Evolutionary conservation across 2,329 filamentous ascomycete genomes (phyloP).

Genomic region (Truncatella angustata): DNA sequence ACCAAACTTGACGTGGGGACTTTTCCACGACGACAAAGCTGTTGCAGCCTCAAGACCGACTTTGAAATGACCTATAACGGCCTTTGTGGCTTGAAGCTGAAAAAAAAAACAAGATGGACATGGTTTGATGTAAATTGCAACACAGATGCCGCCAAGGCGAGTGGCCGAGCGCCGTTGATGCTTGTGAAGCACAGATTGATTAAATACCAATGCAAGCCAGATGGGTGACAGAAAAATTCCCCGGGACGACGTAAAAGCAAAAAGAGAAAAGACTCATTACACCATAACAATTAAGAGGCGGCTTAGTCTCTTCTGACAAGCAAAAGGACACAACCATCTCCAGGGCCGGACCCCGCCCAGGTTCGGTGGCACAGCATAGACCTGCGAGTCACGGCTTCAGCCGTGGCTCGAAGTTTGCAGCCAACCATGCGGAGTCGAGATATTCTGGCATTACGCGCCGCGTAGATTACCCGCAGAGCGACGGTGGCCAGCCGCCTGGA

Average conservation of each 20-base stretch:
- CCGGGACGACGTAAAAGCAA: background rate
- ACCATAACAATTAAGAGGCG: background rate
- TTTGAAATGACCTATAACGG: background rate
- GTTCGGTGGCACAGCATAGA: background rate
- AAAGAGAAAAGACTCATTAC: background rate
- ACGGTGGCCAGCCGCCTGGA: slow-evolving; percentile 23
- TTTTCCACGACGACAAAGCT: background rate
- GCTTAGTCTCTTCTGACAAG: no score
- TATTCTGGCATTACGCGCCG: slow-evolving; percentile 22
- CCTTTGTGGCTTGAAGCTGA: slow-evolving; percentile 1
- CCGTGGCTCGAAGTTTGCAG: slow-evolving; percentile 19
- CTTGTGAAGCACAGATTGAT: background rate
- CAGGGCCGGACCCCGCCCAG: slow-evolving; percentile 1
- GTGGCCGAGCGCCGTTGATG: background rate
- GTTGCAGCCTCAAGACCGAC: background rate
- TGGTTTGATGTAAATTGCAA: background rate
- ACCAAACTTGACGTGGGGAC: background rate
- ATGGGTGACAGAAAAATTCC: background rate
- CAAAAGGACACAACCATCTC: background rate
- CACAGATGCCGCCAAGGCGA: background rate
- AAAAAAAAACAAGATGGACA: background rate
- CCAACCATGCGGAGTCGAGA: slow-evolving; percentile 17
- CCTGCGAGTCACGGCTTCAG: background rate
- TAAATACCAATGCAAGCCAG: background rate
- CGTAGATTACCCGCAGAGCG: slow-evolving; percentile 31